A percentile compares a stretch with the other conserved stretches of the same genome.
Evolutionary conservation across 345 rosid species (phyloP).

Genomic region (Cardamine occulta): DNA sequence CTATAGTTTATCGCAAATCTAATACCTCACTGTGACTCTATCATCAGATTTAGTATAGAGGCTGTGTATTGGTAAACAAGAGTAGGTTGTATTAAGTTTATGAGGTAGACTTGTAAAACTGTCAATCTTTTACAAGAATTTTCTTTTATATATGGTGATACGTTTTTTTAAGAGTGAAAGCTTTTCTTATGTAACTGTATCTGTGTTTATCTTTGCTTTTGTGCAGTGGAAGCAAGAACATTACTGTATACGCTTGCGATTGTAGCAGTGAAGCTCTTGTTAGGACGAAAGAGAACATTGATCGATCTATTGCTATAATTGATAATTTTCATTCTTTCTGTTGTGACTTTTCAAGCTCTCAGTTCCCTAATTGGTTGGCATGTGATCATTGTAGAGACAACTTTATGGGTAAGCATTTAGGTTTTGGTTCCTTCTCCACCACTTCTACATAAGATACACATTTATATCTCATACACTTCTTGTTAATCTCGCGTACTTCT

Average conservation of each 20-base stretch:
- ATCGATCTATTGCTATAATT: constrained; percentile 24
- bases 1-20: no score
- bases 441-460: neutral
- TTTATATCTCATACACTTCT: neutral
- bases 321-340: constrained; percentile 59
- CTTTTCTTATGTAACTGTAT: neutral
- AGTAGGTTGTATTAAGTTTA: neutral
- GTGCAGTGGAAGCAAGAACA: constrained; percentile 63
- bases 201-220: constrained; percentile 21
- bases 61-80: neutral
- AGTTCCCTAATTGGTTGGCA: constrained; percentile 69
- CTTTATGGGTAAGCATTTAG: constrained; percentile 38
- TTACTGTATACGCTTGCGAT: constrained; percentile 76
- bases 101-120: neutral
- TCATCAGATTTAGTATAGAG: neutral
- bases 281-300: constrained; percentile 60
- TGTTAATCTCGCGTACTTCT: neutral
- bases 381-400: constrained; percentile 52
- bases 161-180: no score
- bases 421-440: constrained; percentile 25
- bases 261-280: constrained; percentile 80
- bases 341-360: constrained; percentile 67
- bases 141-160: no score
- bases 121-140: neutral
- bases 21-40: neutral